Evolutionary conservation across 2,329 filamentous ascomycete species (phyloP), one percentile per base, ranked within the genome.

Genomic region (Dactylonectria estremocensis): DNA sequence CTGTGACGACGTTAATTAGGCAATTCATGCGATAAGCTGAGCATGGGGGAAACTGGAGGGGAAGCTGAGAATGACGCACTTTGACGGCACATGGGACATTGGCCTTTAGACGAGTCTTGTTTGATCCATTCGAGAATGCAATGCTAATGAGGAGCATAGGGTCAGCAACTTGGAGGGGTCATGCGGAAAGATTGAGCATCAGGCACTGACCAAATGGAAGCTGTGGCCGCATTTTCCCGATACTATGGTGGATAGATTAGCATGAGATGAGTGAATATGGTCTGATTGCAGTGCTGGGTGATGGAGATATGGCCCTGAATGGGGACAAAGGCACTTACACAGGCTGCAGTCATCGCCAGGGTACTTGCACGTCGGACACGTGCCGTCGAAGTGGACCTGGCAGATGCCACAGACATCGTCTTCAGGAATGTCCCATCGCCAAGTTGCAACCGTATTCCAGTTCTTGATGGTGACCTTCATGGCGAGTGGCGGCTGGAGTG

Each of bases 371-470:
- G 95, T 97, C 53, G 96, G 95, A 85, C 96, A 99, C 28, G 96
- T 98, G 67, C 95, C 95, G 80, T 99, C 96, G 79, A 98, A 99
- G 77, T 97, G 93, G 69, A 97, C 95, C 79, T 97, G 95, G 83
- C 96, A 99, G 83, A 99, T 99, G 76, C 96, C 96, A 77, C 96
- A 99, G 70, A 98, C 95, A 80, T 99, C 95, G 83, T 98, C 95
- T 76, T 97, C 95, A 24, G 95, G 95, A 77, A 98, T 93, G 80
- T 98, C 94, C 96, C 96, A 99, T 72, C 94, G 91, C 96, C 96
- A 99, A 62, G 95, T 95, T 18, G 96, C 96, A 69, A 99, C 94
- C 4, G 95, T 93, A 77, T 96, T 92, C 94, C 95, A 98, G 79
- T 94, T 90, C 77, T 92, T 93, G 83, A 98, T 96, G 54, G 91